phyloP scores from a whole-genome alignment of 352 stramenopile genomes.

The Phytophthora uliginosa region DNA sequence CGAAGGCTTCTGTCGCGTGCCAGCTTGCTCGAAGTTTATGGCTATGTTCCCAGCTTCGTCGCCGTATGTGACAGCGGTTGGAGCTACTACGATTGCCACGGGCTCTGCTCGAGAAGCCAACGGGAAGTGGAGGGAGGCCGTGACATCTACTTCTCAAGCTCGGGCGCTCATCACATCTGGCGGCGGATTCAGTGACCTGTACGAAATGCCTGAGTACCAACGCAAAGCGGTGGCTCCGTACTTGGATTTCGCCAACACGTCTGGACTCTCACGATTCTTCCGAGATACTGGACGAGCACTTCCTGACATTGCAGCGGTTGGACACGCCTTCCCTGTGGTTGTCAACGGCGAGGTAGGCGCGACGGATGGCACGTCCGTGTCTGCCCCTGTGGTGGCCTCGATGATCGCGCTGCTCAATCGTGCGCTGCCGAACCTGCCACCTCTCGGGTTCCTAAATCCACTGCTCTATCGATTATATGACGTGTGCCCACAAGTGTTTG shows the following conservation, averaged over 20 bases:
- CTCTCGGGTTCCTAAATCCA: constrained; percentile 79
- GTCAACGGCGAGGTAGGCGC: constrained; percentile 59
- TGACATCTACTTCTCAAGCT: constrained; percentile 52
- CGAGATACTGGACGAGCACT: constrained; percentile 59
- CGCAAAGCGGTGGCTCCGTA: constrained; percentile 48
- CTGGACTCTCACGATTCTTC: constrained; percentile 45
- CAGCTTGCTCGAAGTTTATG: constrained; percentile 59
- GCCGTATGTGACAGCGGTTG: constrained; percentile 77
- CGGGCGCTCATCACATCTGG: constrained; percentile 78
- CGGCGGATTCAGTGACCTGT: constrained; percentile 76
- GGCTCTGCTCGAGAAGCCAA: constrained; percentile 8
- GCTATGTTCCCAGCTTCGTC: constrained; percentile 80
- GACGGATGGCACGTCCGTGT: constrained; percentile 82
- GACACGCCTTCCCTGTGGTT: constrained; percentile 72
- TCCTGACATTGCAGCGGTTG: constrained; percentile 73
- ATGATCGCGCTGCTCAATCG: constrained; percentile 74
- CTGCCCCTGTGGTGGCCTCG: constrained; percentile 72
- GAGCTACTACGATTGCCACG: constrained; percentile 60
- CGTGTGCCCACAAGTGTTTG: constrained; percentile 76
- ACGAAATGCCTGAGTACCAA: constrained; percentile 61
- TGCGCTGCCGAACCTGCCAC: constrained; percentile 42
- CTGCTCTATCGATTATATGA: constrained; percentile 73
- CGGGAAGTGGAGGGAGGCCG: constrained; percentile 57
- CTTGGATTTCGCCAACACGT: constrained; percentile 34
- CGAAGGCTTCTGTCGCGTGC: constrained; percentile 52